Evolutionary conservation across 2,329 filamentous ascomycete species (phyloP), one percentile per base, ranked within the genome.

Genomic region (Exophiala bonariae): DNA sequence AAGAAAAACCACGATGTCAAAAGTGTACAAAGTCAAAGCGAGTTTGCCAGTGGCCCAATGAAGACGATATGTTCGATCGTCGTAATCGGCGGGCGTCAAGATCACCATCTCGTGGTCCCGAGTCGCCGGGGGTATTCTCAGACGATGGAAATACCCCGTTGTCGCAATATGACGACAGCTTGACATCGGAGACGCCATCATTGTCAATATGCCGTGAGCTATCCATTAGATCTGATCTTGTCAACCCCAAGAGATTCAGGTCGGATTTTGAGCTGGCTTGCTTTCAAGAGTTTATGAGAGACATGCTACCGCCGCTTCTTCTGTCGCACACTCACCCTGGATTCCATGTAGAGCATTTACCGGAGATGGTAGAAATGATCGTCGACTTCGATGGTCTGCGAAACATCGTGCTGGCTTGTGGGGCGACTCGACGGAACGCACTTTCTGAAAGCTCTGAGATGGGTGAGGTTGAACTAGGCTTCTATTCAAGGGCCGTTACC

Each of bases 11-110:
- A 10, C 28, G 35, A 6, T 55, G 52, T 19, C 41, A 41, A 23
- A 51, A 45, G 31, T 55, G 52, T 35, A 37, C 41, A 38, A 55
- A 52, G 39, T 51, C 52, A n/a, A 47, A 49, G n/a, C 44, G 52
- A 31, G 23, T 18, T 13, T 55, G 52, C 28, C 30, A 19, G 4
- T 53, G 50, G 50, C 52, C 52, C 20, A 43, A 18, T n/a, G 35
- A 49, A 32, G 52, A 52, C 13, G 49, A 51, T 8, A 18, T 52
- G 13, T 41, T 43, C 30, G 52, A 55, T 30, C 52, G 49, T 30
- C 46, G 50, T 9, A 42, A 53, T 44, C 39, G 43, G 17, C 50
- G 40, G 8, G 43, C 33, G 4, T 53, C 40, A 22, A 44, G 35
- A 30, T 35, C 42, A n/a, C 34, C 50, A 11, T 31, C 17, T 13